These are phyloP conservation scores for Daedaleopsis nitida DNA, from an alignment of 768 basidiomycete genomes.

Conservation along the genomic window DNA sequence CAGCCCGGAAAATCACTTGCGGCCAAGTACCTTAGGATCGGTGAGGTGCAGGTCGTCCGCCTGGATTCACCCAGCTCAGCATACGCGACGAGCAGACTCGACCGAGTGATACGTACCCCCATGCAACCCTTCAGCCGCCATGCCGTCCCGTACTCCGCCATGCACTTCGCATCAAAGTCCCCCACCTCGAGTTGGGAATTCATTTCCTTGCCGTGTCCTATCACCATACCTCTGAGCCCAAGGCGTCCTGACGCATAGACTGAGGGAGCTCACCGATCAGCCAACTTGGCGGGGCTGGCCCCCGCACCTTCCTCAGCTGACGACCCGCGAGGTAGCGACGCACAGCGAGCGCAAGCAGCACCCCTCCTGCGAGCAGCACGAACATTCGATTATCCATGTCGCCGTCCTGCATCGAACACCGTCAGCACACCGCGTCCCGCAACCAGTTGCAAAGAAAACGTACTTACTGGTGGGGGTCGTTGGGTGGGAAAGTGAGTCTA, in stretches of 20 bases:
- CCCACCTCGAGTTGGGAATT: conserved; percentile 19
- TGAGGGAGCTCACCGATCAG: conserved; percentile 15
- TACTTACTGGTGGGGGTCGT: too few species aligned
- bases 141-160: conserved; percentile 22
- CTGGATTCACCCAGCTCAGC: background rate
- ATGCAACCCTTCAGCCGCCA: conserved; percentile 23
- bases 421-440: too few species aligned
- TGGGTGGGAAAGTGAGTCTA: too few species aligned
- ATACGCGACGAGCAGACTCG: background rate
- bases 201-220: background rate
- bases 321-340: conserved; percentile 18
- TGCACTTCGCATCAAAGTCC: conserved; percentile 19
- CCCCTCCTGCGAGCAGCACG: conserved; percentile 4
- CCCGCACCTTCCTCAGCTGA: conserved; percentile 21
- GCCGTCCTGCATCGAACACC: background rate
- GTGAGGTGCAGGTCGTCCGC: conserved; percentile 13
- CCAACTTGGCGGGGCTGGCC: conserved; percentile 20
- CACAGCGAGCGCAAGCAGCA: conserved; percentile 7
- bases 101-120: conserved; percentile 19
- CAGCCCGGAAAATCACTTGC: background rate
- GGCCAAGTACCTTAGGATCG: conserved; percentile 14
- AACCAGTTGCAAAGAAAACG: too few species aligned
- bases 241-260: background rate
- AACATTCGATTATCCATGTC: conserved; percentile 1
- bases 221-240: background rate